These are phyloP conservation scores for Fusarium sacchari DNA, from an alignment of 2,329 filamentous ascomycete genomes.

Conservation along the genomic window DNA sequence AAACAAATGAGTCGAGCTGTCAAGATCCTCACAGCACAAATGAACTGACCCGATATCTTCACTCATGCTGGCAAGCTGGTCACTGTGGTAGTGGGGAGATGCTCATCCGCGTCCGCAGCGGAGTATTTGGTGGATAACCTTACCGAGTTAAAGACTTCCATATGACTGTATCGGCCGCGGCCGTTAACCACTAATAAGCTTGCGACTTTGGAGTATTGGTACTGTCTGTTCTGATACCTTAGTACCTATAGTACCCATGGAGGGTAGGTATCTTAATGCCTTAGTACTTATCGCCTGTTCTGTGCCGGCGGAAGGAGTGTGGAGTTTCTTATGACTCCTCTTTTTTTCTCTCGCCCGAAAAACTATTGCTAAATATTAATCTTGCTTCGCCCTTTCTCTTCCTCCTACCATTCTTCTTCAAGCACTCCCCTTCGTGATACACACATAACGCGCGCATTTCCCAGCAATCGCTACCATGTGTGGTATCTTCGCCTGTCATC, in stretches of 20 bases:
- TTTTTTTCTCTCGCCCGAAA: constrained; percentile 26
- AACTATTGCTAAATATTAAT: constrained; percentile 36
- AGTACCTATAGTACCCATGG: constrained; percentile 14
- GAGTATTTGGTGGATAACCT: constrained; percentile 39
- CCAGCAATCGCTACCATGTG: constrained; percentile 74
- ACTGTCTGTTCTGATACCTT: constrained; percentile 5
- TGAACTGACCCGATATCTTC: background rate
- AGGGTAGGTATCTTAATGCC: constrained; percentile 2
- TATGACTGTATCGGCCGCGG: constrained; percentile 10
- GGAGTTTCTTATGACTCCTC: constrained; percentile 39
- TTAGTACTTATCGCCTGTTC: constrained; percentile 28
- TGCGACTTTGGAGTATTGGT: constrained; percentile 22
- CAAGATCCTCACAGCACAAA: background rate
- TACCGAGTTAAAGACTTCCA: constrained; percentile 8
- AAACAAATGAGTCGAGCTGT: background rate
- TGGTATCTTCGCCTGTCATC: constrained; percentile 96
- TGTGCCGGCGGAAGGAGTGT: constrained; percentile 35
- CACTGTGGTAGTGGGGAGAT: constrained; percentile 21
- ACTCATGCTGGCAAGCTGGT: constrained; percentile 1
- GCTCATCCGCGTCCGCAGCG: constrained; percentile 31
- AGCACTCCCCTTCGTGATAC: constrained; percentile 9
- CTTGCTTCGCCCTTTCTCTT: constrained; percentile 23
- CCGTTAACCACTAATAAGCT: constrained; percentile 32
- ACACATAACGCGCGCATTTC: constrained; percentile 20
- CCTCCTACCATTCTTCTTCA: constrained; percentile 18